These are phyloP conservation scores for Leccinum subspadiceum DNA, from an alignment of 1,284 basidiomycete genomes.

Conservation along the genomic window DNA sequence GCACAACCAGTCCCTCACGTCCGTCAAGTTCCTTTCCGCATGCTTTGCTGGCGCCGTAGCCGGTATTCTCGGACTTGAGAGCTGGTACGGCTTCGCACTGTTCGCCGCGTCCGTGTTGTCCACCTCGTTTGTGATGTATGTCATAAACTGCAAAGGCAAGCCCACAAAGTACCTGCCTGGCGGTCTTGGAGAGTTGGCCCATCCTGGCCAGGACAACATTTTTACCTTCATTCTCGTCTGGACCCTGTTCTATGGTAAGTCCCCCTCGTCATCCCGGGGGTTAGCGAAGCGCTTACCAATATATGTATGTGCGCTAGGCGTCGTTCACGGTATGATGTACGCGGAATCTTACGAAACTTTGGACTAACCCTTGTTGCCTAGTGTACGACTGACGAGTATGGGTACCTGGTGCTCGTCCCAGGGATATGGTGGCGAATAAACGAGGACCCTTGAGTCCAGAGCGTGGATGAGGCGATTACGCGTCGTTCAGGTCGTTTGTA, in stretches of 20 bases:
- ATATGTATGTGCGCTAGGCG: slow-evolving; percentile 28
- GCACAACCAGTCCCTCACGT: slow-evolving; percentile 64
- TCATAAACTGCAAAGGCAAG: slow-evolving; percentile 67
- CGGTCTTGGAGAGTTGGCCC: slow-evolving; percentile 64
- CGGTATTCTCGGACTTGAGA: slow-evolving; percentile 83
- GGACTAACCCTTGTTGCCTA: slow-evolving; percentile 25
- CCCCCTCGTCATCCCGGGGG: slow-evolving; percentile 36
- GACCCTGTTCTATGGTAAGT: slow-evolving; percentile 85
- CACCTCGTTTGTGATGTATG: slow-evolving; percentile 61
- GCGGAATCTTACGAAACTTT: not conserved
- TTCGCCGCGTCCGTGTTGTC: slow-evolving; percentile 69
- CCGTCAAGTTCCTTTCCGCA: slow-evolving; percentile 73
- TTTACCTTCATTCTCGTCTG: slow-evolving; percentile 86
- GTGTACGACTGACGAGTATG: slow-evolving; percentile 46
- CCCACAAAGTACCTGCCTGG: slow-evolving; percentile 59
- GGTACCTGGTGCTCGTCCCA: not conserved
- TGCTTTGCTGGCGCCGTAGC: slow-evolving; percentile 84
- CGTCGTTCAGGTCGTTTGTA: not conserved
- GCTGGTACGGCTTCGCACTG: slow-evolving; percentile 76
- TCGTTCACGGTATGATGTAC: slow-evolving; percentile 41
- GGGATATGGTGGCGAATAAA: not conserved
- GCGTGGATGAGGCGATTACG: not conserved
- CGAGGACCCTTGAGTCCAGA: not conserved
- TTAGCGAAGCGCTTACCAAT: slow-evolving; percentile 14
- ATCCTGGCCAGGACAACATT: slow-evolving; percentile 82